Evolutionary conservation across 2,329 filamentous ascomycete genomes (phyloP).

Genomic region (Lasiodiplodia sp.): DNA sequence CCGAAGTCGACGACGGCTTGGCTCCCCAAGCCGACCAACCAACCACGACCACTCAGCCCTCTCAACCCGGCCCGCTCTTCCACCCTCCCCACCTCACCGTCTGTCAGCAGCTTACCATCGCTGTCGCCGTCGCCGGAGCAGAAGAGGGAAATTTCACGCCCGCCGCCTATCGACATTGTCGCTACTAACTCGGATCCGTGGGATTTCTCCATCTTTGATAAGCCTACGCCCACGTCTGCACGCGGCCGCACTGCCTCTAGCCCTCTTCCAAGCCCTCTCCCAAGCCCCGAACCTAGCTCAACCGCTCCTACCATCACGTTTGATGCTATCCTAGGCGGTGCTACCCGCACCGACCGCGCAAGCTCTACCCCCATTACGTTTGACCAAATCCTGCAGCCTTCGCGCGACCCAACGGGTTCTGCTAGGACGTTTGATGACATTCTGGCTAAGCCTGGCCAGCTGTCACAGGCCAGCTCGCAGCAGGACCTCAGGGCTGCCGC

Average conservation of each 20-base stretch:
- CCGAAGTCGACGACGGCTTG: slow-evolving; percentile 12
- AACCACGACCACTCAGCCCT: slow-evolving; percentile 8
- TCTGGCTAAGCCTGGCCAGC: background rate
- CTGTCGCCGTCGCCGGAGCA: background rate
- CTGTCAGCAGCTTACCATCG: background rate
- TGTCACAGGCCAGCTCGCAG: background rate
- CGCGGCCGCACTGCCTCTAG: slow-evolving; percentile 20
- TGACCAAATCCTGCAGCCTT: slow-evolving; percentile 25
- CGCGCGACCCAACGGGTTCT: background rate
- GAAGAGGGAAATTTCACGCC: background rate
- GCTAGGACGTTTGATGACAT: slow-evolving; percentile 26
- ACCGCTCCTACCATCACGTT: slow-evolving; percentile 22
- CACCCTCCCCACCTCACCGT: slow-evolving; percentile 12
- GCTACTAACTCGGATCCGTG: slow-evolving; percentile 35
- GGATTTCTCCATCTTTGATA: slow-evolving; percentile 42
- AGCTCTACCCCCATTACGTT: slow-evolving; percentile 22
- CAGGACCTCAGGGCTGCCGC: background rate
- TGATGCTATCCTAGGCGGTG: slow-evolving; percentile 12
- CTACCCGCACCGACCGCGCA: slow-evolving; percentile 31
- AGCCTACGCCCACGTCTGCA: background rate
- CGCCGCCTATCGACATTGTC: background rate
- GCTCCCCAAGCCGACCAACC: slow-evolving; percentile 2
- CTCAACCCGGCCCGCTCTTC: slow-evolving; percentile 24
- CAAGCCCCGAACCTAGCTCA: slow-evolving; percentile 8
- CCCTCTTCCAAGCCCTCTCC: slow-evolving; percentile 2